Conservation (phyloP, 1,284 basidiomycete species). For the Ustilago cynodontis region DNA sequence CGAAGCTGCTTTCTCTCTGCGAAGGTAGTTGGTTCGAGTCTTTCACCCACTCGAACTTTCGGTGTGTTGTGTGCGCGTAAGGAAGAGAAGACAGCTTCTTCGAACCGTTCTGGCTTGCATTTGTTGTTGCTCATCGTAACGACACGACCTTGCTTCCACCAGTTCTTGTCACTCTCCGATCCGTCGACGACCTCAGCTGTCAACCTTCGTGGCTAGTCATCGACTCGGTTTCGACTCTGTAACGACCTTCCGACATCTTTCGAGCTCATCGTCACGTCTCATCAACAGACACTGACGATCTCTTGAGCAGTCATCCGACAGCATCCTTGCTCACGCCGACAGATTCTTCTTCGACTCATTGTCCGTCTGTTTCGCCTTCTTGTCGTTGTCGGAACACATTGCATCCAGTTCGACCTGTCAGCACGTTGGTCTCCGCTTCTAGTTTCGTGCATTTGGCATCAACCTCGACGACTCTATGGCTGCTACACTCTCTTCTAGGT, state of each 20-base stretch:
- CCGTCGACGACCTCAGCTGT: not conserved
- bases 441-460: slow-evolving; percentile 8
- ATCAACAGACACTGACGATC: not conserved
- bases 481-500: slow-evolving; percentile 31
- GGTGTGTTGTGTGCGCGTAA: slow-evolving; percentile 4
- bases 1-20: not conserved
- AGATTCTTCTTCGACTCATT: not conserved
- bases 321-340: slow-evolving; percentile 2
- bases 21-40: slow-evolving; percentile 20
- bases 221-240: slow-evolving; percentile 3
- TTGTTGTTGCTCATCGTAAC: slow-evolving; percentile 4
- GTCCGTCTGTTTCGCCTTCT: too few relatives aligned
- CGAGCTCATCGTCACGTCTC: slow-evolving; percentile 2
- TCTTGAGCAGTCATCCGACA: not conserved
- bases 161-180: slow-evolving; percentile 12
- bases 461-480: slow-evolving; percentile 35
- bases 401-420: not conserved
- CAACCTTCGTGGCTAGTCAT: not conserved
- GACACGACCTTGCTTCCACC: slow-evolving; percentile 10
- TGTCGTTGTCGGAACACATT: not conserved
- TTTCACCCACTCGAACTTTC: slow-evolving; percentile 5
- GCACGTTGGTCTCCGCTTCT: not conserved
- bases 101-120: slow-evolving; percentile 10
- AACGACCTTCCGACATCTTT: slow-evolving; percentile 9
- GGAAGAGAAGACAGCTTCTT: slow-evolving; percentile 28